Conservation (phyloP, 2,329 filamentous ascomycete genomes). For the Pseudocercospora fijiensis region DNA sequence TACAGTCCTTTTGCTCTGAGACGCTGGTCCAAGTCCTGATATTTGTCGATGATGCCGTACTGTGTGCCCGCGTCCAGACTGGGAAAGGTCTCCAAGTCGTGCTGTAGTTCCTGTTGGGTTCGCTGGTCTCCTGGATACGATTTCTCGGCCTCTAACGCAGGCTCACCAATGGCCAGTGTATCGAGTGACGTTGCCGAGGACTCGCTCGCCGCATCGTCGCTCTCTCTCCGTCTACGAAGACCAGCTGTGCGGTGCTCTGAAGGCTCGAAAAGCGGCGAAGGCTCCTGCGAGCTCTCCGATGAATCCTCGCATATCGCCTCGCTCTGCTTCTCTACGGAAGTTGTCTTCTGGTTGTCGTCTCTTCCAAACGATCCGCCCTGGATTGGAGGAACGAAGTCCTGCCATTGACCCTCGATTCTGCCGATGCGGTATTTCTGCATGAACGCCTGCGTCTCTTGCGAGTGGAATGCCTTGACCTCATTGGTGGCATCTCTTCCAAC, state of each 20-base stretch:
- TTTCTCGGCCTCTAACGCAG: constrained; percentile 38
- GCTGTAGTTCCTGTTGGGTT: constrained; percentile 70
- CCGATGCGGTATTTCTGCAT: constrained; percentile 87
- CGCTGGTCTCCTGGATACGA: constrained; percentile 62
- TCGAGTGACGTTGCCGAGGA: constrained; percentile 63
- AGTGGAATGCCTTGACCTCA: constrained; percentile 94
- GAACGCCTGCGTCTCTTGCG: constrained; percentile 67
- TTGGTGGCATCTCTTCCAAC: constrained; percentile 71
- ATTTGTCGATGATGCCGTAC: constrained; percentile 72
- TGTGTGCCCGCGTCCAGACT: constrained; percentile 72
- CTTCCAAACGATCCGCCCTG: constrained; percentile 78
- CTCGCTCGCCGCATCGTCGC: constrained; percentile 34
- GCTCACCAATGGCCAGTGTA: constrained; percentile 47
- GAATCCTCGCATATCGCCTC: constrained; percentile 37
- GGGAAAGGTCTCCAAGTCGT: constrained; percentile 80
- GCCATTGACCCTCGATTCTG: constrained; percentile 75
- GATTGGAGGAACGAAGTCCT: constrained; percentile 85
- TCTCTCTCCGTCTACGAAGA: constrained; percentile 41
- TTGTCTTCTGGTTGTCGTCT: constrained; percentile 42
- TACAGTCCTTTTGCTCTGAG: constrained; percentile 76
- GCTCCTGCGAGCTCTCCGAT: constrained; percentile 57
- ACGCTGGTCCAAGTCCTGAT: constrained; percentile 71
- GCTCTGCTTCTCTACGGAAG: constrained; percentile 25
- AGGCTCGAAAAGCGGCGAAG: constrained; percentile 61
- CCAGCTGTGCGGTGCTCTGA: constrained; percentile 40